These are phyloP conservation scores for Hypomontagnella monticulosa DNA, from an alignment of 495 filamentous ascomycete species.

Conservation along the genomic window DNA sequence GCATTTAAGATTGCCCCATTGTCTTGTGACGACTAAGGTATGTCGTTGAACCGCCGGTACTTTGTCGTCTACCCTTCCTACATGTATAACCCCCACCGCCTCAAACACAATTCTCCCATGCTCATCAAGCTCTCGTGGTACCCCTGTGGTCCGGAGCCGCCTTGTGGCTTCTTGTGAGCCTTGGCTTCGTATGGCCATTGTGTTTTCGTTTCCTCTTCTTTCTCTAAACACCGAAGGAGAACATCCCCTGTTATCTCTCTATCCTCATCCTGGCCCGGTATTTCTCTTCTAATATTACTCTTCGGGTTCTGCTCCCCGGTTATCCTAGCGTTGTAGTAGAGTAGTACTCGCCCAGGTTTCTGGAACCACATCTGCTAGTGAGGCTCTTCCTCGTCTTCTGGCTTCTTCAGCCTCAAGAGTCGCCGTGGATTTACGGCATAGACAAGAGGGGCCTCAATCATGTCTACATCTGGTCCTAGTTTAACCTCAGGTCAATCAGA, in stretches of 20 bases:
- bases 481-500: constrained; percentile 37
- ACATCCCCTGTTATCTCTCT: background rate
- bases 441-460: constrained; percentile 29
- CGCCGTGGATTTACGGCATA: constrained; percentile 2
- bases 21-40: constrained; percentile 29
- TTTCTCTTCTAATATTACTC: constrained; percentile 28
- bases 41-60: constrained; percentile 22
- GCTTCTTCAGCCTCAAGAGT: constrained; percentile 19
- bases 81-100: constrained; percentile 2
- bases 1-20: constrained; percentile 30
- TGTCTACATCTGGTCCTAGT: constrained; percentile 36
- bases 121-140: constrained; percentile 26
- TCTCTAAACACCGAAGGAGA: background rate
- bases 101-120: constrained; percentile 9
- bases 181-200: constrained; percentile 13
- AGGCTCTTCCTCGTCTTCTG: constrained; percentile 22
- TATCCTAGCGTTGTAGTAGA: constrained; percentile 28
- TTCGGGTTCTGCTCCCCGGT: constrained; percentile 6
- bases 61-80: constrained; percentile 20
- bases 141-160: constrained; percentile 26
- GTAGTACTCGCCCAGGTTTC: constrained; percentile 32
- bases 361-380: constrained; percentile 23
- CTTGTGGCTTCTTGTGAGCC: constrained; percentile 18
- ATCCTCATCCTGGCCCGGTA: constrained; percentile 9
- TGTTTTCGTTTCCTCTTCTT: constrained; percentile 1